Percentiles rank a stretch among this genome's conserved stretches.
Evolutionary conservation across 75 land plant species (phyloP).

Genomic region (Pinus tabuliformis): DNA sequence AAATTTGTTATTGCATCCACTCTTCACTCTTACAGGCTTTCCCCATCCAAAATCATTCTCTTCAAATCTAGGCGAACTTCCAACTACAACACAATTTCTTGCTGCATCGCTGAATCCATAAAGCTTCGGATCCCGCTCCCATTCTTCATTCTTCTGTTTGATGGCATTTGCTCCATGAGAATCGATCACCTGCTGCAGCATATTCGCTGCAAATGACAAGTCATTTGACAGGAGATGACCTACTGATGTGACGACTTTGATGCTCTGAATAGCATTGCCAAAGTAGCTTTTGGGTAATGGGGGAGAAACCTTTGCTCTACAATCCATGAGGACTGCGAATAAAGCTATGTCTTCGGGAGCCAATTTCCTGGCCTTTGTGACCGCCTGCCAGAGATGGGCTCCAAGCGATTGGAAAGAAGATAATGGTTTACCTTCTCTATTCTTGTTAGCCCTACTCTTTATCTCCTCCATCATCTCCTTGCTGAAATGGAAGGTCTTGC

Average conservation of each 20-base stretch:
- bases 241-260: constrained; percentile 33
- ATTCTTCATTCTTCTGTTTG: background rate
- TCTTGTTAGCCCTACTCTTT: constrained; percentile 43
- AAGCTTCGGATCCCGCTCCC: too few relatives aligned
- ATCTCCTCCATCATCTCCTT: constrained; percentile 35
- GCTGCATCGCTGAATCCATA: constrained; percentile 33
- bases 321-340: background rate
- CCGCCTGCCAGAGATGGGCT: constrained; percentile 57
- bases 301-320: constrained; percentile 53
- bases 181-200: constrained; percentile 11
- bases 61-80: constrained; percentile 75
- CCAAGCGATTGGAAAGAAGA: constrained; percentile 62
- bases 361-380: constrained; percentile 25
- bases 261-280: too few relatives aligned
- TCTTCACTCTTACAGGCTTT: too few relatives aligned
- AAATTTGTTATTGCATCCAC: constrained; percentile 57
- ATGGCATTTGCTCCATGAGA: too few relatives aligned
- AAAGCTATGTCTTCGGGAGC: too few relatives aligned
- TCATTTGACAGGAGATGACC: constrained; percentile 37
- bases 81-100: constrained; percentile 54
- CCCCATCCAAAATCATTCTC: too few relatives aligned
- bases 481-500: constrained; percentile 50
- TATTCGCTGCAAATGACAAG: constrained; percentile 30
- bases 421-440: constrained; percentile 29
- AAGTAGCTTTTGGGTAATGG: constrained; percentile 33